Evolutionary conservation across 768 basidiomycete genomes (phyloP), one percentile per base, ranked within the genome.

Genomic region (Crassisporium funariophilum): DNA sequence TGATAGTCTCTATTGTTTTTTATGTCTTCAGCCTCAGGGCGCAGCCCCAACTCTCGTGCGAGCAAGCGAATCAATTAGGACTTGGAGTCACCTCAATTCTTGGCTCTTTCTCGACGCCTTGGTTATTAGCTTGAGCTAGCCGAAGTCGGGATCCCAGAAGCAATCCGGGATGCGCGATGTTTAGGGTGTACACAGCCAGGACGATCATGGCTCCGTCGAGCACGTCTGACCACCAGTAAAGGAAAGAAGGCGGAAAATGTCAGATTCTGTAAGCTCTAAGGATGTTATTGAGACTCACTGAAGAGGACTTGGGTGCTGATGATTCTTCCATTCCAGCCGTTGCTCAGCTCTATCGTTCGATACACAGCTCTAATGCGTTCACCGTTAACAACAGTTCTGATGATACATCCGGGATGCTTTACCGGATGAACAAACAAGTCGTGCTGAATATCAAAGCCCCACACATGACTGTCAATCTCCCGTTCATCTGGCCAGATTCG

Each of bases 241-340:
- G n/a, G n/a, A n/a, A n/a, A n/a, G n/a, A n/a, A n/a, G n/a, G n/a
- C n/a, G n/a, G n/a, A n/a, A n/a, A n/a, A n/a, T n/a, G n/a, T n/a
- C n/a, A n/a, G n/a, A n/a, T n/a, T n/a, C n/a, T n/a, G n/a, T n/a
- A n/a, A n/a, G n/a, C n/a, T n/a, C n/a, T n/a, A n/a, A n/a, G n/a
- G n/a, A n/a, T n/a, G n/a, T n/a, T n/a, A n/a, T n/a, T n/a, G n/a
- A 29, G 6, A 53, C 63, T 17, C 36, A 56, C 59, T 58, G 50
- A 60, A 58, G 16, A 47, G 75, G 5, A 72, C 40, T 55, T 82
- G 59, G 1, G 75, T 77, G 2, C 60, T 56, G 39, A 78, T 76
- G 39, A 81, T 65, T 11, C 61, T 55, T 12, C 79, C 78, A 21
- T 56, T 57, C 76, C 76, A 79, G 1, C 78, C 74, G 43, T 74